phyloP scores from a whole-genome alignment of 257 asterid species.

The Ophiorrhiza pumila region DNA sequence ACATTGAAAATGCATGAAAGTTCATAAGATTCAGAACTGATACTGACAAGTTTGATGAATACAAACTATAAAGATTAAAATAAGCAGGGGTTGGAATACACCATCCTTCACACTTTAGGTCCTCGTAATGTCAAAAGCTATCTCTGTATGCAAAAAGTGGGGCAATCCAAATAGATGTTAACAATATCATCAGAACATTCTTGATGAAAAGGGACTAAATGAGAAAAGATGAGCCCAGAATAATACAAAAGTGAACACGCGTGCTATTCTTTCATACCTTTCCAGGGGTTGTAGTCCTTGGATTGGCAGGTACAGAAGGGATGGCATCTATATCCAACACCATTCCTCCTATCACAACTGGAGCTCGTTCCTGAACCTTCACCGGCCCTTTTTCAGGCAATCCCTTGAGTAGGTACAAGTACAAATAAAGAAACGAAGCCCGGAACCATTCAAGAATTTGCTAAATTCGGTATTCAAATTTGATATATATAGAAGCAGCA shows the following conservation, averaged over 20 bases:
- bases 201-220: not conserved
- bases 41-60: not conserved
- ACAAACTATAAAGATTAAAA: not conserved
- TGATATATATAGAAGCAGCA: not conserved
- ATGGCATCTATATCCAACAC: conserved; percentile 78
- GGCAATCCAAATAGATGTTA: not conserved
- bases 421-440: not conserved
- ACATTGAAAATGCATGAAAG: not conserved
- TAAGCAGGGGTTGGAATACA: not conserved
- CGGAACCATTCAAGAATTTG: not conserved
- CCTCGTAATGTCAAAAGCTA: too few species aligned
- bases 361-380: conserved; percentile 25
- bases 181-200: not conserved
- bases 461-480: not conserved
- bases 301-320: conserved; percentile 55
- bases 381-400: conserved; percentile 12
- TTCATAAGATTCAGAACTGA: not conserved
- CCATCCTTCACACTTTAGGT: not conserved
- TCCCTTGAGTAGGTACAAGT: conserved; percentile 15
- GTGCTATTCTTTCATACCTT: conserved; percentile 46
- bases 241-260: too few species aligned
- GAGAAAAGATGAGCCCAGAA: too few species aligned
- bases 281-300: conserved; percentile 91
- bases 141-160: too few species aligned
- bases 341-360: conserved; percentile 92